phyloP scores from a whole-genome alignment of 2,329 filamentous ascomycete species.

The Tricladium varicosporioides region DNA sequence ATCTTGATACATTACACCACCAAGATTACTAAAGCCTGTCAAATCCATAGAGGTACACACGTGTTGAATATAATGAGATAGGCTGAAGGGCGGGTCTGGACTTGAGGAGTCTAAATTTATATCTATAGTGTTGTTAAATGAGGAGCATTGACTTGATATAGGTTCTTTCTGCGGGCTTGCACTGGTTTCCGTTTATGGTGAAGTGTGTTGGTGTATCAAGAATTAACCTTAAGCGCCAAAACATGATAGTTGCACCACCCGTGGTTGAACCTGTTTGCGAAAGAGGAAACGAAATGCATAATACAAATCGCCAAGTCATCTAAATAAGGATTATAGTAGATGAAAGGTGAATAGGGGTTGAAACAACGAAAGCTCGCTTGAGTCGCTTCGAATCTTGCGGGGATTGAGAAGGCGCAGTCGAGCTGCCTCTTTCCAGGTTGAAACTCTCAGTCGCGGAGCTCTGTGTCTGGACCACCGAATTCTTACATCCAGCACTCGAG shows the following conservation, averaged over 20 bases:
- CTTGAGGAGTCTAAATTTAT: too few relatives aligned
- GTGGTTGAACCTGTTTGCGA: not conserved
- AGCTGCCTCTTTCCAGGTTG: slow-evolving; percentile 6
- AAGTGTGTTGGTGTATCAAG: too few relatives aligned
- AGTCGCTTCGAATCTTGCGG: not conserved
- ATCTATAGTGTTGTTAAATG: too few relatives aligned
- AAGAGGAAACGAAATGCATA: not conserved
- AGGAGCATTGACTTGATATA: too few relatives aligned
- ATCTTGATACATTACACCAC: too few relatives aligned
- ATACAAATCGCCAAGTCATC: not conserved
- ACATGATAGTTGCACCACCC: not conserved
- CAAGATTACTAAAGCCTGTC: too few relatives aligned
- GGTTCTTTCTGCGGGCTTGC: too few relatives aligned
- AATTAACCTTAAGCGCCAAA: too few relatives aligned
- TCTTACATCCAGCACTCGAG: not conserved
- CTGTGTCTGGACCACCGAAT: not conserved
- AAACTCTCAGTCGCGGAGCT: not conserved
- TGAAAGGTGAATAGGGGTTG: not conserved
- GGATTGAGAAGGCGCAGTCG: not conserved
- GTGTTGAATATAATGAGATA: too few relatives aligned
- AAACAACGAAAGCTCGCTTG: not conserved
- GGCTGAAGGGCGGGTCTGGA: too few relatives aligned
- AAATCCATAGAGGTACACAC: too few relatives aligned
- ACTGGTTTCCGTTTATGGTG: too few relatives aligned
- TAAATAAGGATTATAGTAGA: not conserved